Base-by-base conservation (phyloP, 2,329 filamentous ascomycete species). In the Diaporthe sp. region DNA sequence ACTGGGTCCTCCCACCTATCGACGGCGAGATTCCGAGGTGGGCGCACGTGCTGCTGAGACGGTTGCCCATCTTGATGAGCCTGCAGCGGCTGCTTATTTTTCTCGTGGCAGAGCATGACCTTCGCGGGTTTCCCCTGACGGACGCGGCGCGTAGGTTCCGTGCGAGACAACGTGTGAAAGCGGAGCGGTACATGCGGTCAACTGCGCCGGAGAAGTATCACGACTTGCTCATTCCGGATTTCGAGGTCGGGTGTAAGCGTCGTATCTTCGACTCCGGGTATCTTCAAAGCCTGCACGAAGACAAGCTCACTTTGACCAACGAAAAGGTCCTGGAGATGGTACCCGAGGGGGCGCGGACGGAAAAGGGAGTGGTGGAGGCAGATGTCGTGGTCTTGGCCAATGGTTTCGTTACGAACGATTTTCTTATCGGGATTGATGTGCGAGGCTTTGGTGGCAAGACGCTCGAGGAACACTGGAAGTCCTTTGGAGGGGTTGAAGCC, bases 351-450 rank as follows among this genome's bases (percentile, higher is more conserved):
- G 79, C 87, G 28, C 78, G 80, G n/a, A 84, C 82, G 70, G 55
- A 81, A 77, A 66, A 84, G 75, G 77, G 86, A 77, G 67, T 87
- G 81, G 77, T 84, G 2, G 84, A 89, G 17, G 90, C 90, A 0
- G 91, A 93, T 78, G 84, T 91, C 42, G 89, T 93, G 45, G 82
- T 93, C 10, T 81, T 92, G 40, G 91, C 91, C 2, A 93, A 89
- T 70, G 92, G 91, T 0, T 93, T 91, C 80, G 84, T 88, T 42
- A 89, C 88, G 0, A 88, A 88, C 22, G 83, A 85, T 42, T 91
- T 87, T 82, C 82, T 92, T 0, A 85, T 87, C 25, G 87, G 87
- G 2, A 80, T 92, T 19, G 84, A 87, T 4, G 83, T 93, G 7
- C 79, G 85, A 2, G 91, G 91, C 0, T 84, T 84, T 25, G 80